Percentiles rank a stretch among this genome's conserved stretches.
Evolutionary conservation across 257 asterid species (phyloP).

Genomic region (Jasminum sambac): DNA sequence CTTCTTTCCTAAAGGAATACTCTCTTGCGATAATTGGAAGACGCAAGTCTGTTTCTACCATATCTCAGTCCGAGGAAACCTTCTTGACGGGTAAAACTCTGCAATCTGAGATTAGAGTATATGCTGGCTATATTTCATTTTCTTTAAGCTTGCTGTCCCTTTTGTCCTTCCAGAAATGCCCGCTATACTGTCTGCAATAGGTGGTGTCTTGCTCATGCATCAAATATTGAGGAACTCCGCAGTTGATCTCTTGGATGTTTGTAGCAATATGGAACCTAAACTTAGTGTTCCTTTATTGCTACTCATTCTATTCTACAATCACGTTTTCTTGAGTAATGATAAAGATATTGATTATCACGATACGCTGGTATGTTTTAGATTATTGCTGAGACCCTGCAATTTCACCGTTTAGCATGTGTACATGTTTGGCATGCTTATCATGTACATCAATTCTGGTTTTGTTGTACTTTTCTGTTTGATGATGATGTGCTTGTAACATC

Average conservation of each 20-base stretch:
- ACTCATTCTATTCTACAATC: slow-evolving; percentile 64
- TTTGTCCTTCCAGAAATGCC: slow-evolving; percentile 67
- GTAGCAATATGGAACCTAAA: slow-evolving; percentile 61
- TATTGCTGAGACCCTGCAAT: slow-evolving; percentile 19
- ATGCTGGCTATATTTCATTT: slow-evolving; percentile 13
- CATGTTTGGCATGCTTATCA: slow-evolving; percentile 12
- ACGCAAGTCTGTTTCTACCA: slow-evolving; percentile 39
- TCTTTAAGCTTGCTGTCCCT: slow-evolving; percentile 19
- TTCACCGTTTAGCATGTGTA: slow-evolving; percentile 1
- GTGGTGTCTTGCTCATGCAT: slow-evolving; percentile 72
- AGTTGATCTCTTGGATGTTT: slow-evolving; percentile 59
- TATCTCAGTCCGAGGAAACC: slow-evolving; percentile 45
- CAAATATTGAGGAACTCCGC: slow-evolving; percentile 47
- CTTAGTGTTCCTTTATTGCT: slow-evolving; percentile 77
- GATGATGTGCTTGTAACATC: slow-evolving; percentile 14
- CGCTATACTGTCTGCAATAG: slow-evolving; percentile 62
- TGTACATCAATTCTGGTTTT: slow-evolving; percentile 15
- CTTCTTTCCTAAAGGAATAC: slow-evolving; percentile 51
- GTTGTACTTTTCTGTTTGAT: slow-evolving; percentile 14
- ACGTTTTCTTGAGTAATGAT: slow-evolving; percentile 53
- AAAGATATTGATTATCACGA: slow-evolving; percentile 47
- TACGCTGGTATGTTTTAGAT: slow-evolving; percentile 62
- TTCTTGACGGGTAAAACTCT: slow-evolving; percentile 48
- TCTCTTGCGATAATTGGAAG: slow-evolving; percentile 41
- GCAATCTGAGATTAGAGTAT: background rate